Percentiles rank a stretch among this genome's conserved stretches.
These are phyloP conservation scores for Luffa aegyptiaca DNA, from an alignment of 306 rosid genomes.

Conservation along the genomic window DNA sequence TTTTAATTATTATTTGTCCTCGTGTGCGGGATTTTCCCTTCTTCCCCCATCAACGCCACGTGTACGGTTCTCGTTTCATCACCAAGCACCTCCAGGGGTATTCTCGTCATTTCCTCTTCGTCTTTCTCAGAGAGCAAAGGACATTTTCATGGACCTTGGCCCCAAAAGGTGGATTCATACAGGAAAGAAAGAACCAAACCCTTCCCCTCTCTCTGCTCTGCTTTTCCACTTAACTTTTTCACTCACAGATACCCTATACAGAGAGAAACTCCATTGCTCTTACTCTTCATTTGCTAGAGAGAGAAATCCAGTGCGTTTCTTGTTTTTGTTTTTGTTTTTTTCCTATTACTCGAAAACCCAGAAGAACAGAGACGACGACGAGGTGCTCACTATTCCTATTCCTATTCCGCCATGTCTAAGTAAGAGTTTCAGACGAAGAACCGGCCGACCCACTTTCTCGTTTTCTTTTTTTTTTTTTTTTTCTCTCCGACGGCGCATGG, in stretches of 20 bases:
- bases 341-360: neutral
- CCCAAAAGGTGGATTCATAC: constrained; percentile 2
- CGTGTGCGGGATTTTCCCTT: neutral
- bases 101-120: neutral
- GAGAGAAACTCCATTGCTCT: neutral
- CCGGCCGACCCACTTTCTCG: neutral
- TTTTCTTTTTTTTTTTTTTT: neutral
- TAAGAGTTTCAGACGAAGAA: neutral
- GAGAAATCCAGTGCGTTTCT: neutral
- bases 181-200: neutral
- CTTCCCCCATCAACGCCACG: neutral
- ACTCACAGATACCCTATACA: neutral
- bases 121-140: constrained; percentile 3
- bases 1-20: constrained; percentile 14
- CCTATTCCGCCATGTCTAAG: neutral
- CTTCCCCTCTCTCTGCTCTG: neutral
- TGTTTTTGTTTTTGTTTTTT: neutral
- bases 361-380: neutral
- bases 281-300: neutral
- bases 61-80: neutral
- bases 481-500: constrained; percentile 24
- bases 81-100: neutral
- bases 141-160: constrained; percentile 11
- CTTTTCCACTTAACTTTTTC: neutral
- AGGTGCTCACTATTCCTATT: too few species aligned